Conservation (phyloP, 2,329 filamentous ascomycete species). For the Atkinsonella hypoxylon region DNA sequence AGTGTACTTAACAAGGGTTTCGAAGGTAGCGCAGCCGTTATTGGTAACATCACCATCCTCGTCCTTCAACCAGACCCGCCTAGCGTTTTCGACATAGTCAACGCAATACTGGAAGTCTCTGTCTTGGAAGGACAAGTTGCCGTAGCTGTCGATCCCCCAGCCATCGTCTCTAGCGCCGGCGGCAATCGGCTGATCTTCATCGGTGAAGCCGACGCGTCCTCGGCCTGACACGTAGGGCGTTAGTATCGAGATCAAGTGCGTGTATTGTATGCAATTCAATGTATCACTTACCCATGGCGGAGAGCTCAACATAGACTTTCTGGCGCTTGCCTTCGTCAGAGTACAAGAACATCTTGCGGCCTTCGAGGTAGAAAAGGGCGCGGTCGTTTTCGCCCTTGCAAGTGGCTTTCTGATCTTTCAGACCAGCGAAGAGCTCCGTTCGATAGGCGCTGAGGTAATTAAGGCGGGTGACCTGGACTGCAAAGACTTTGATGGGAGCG, state of each 20-base stretch:
- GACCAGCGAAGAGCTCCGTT: constrained; percentile 31
- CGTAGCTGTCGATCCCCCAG: constrained; percentile 31
- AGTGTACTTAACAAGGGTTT: background rate
- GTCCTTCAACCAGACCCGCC: constrained; percentile 24
- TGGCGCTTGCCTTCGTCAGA: constrained; percentile 28
- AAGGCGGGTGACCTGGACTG: constrained; percentile 38
- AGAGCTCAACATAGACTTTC: constrained; percentile 41
- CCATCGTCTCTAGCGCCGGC: constrained; percentile 32
- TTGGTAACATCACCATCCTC: background rate
- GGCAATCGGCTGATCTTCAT: constrained; percentile 26
- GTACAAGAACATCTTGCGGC: constrained; percentile 36
- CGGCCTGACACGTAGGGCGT: constrained; percentile 25
- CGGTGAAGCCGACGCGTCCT: constrained; percentile 41
- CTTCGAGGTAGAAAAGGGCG: constrained; percentile 38
- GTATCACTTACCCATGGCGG: constrained; percentile 39
- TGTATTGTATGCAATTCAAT: too few species aligned
- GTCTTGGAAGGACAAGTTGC: constrained; percentile 34
- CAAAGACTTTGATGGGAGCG: constrained; percentile 26
- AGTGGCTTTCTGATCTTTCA: constrained; percentile 31
- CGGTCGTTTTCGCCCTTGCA: constrained; percentile 32
- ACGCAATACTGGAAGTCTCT: constrained; percentile 41
- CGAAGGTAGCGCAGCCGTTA: constrained; percentile 1
- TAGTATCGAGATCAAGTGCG: background rate
- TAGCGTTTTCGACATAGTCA: constrained; percentile 28
- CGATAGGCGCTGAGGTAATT: constrained; percentile 30